phyloP scores from a whole-genome alignment of 129 eudicot species.

The Artemisia tridentata region DNA sequence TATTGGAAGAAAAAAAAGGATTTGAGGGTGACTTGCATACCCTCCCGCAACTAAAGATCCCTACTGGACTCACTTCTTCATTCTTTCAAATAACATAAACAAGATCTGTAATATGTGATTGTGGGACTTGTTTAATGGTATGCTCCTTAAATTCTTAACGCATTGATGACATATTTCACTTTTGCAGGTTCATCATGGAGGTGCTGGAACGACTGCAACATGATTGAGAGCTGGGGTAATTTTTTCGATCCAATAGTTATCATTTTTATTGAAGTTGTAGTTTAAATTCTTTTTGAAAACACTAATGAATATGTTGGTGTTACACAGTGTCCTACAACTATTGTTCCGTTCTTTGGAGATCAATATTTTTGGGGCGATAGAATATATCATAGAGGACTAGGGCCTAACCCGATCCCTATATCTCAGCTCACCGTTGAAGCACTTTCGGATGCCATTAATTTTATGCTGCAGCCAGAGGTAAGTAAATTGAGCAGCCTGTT shows the following conservation, averaged over 20 bases:
- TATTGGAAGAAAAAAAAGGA: too few species aligned
- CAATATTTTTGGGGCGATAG: conserved; percentile 98
- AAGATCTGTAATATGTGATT: neutral
- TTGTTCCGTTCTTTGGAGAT: conserved; percentile 95
- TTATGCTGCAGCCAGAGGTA: conserved; percentile 96
- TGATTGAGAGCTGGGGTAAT: conserved; percentile 94
- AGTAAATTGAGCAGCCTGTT: conserved; percentile 3
- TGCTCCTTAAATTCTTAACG: neutral
- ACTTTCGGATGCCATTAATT: conserved; percentile 71
- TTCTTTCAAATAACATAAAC: neutral
- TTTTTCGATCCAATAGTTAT: neutral
- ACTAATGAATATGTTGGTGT: conserved; percentile 4
- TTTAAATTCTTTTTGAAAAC: neutral
- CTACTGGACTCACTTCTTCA: neutral
- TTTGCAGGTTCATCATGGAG: conserved; percentile 95
- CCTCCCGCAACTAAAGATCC: too few species aligned
- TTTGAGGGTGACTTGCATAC: too few species aligned
- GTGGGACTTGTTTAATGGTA: neutral
- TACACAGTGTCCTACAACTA: conserved; percentile 85
- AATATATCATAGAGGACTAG: conserved; percentile 72
- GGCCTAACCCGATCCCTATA: conserved; percentile 91
- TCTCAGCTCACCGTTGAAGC: conserved; percentile 67
- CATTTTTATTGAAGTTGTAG: neutral
- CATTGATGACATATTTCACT: neutral
- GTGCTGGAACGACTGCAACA: conserved; percentile 99